phyloP scores from a whole-genome alignment of 2,329 filamentous ascomycete species.

The Aspergillus proliferans region DNA sequence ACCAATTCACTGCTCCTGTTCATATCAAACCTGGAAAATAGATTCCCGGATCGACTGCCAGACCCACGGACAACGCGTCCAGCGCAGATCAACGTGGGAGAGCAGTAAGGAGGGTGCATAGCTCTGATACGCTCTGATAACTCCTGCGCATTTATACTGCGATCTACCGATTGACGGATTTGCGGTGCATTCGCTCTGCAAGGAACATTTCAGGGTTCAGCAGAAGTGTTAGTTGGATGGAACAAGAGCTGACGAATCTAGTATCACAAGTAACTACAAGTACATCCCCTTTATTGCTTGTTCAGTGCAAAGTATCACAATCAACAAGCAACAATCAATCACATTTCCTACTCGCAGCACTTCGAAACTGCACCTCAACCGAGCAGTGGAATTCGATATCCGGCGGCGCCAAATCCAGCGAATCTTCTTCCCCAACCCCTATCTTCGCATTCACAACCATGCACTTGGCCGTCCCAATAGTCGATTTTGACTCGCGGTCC shows the following conservation, averaged over 20 bases:
- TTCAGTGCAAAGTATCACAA: neutral
- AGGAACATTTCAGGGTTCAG: neutral
- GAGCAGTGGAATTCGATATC: slow-evolving; percentile 5
- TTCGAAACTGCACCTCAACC: slow-evolving; percentile 9
- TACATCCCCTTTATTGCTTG: neutral
- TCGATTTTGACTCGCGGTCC: neutral
- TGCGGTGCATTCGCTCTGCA: neutral
- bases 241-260: neutral
- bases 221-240: too few relatives aligned
- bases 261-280: neutral
- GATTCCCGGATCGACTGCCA: neutral
- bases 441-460: neutral
- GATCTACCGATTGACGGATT: neutral
- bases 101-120: neutral
- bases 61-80: neutral
- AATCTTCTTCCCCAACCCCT: neutral
- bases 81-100: neutral
- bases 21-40: too few relatives aligned
- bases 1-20: too few relatives aligned
- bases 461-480: slow-evolving; percentile 4
- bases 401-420: slow-evolving; percentile 10
- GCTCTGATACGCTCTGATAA: neutral
- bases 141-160: neutral
- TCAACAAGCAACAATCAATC: too few relatives aligned
- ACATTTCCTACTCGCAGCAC: neutral